Evolutionary conservation across 179 eudicot species (phyloP), one percentile per base, ranked within the genome.

Genomic region (Beta macrorhiza): DNA sequence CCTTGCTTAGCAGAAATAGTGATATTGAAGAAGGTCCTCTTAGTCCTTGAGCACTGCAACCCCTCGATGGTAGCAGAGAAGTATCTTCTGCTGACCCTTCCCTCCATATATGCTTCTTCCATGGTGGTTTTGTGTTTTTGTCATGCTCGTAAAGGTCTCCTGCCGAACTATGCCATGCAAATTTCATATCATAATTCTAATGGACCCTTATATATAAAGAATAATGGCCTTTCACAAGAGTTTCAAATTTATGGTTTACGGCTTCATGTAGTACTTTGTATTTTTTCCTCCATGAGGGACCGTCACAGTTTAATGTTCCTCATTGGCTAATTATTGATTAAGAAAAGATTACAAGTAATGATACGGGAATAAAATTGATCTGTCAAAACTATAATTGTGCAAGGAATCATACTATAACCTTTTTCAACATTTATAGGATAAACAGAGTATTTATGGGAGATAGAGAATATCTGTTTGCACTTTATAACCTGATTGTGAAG

Each of bases 81-180:
- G 89, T 84, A 58, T 91, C 85, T 47, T 82, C 78, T 63, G 76
- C 51, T 13, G 82, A 65, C 72, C 83, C 90, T 83, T 89, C 87
- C 69, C 75, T 80, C 89, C 91, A 86, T 72, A 94, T 75, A 73
- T 94, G 98, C 82, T 94, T 94, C 88, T 90, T 94, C 98, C 98
- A 94, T 51, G 90, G 81, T 52, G 98, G 97, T 85, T 89, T 93
- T 57, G 96, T 83, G 78, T 49, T 86, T 59, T 74, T 79, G 67
- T 91, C 93, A 70, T 90, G 90, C 85, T 93, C 97, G 72, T 94
- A 94, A 37, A 94, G 86, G 74, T 90, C 91, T 64, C 98, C 98
- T 77, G 85, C 86, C 74, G 91, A 88, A 87, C 98, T 94, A 90
- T 79, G 87, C 58, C 71, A 62, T 75, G 51, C 76, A 85, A 75